Evolutionary conservation across 768 basidiomycete species (phyloP).

Genomic region (Leccinum pellstonianum): DNA sequence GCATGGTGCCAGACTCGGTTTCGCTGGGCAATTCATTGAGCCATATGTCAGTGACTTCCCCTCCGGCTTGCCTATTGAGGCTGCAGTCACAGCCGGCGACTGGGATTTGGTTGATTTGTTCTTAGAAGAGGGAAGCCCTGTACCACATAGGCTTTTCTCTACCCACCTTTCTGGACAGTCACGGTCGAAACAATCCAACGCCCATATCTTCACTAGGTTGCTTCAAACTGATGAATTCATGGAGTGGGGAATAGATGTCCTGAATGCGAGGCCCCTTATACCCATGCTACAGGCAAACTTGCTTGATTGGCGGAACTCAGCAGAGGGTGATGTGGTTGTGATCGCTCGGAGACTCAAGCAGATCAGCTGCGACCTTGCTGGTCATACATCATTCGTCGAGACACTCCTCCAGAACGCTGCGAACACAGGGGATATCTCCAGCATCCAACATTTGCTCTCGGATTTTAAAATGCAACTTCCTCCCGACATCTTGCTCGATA

Average conservation of each 20-base stretch:
- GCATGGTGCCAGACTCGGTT: background rate
- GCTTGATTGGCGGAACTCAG: background rate
- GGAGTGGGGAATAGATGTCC: background rate
- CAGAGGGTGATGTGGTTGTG: background rate
- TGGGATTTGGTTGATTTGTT: background rate
- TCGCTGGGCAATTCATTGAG: background rate
- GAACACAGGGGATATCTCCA: background rate
- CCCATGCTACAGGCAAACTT: background rate
- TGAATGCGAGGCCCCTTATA: background rate
- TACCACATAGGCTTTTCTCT: background rate
- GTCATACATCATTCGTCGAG: background rate
- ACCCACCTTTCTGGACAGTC: too few species aligned
- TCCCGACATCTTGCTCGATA: background rate
- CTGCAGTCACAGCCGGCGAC: background rate
- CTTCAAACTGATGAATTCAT: background rate
- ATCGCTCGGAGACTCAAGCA: background rate
- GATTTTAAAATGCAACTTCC: background rate
- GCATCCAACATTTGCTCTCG: background rate
- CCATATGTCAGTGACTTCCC: background rate
- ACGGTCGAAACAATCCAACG: accelerated
- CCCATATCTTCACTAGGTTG: background rate
- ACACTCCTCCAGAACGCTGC: background rate
- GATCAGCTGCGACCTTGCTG: background rate
- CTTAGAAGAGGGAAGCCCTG: background rate
- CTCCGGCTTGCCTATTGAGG: background rate